Evolutionary conservation across 1,139 yeast species (phyloP), one percentile per base, ranked within the genome.

Genomic region (Eremothecium cymbalariae): DNA sequence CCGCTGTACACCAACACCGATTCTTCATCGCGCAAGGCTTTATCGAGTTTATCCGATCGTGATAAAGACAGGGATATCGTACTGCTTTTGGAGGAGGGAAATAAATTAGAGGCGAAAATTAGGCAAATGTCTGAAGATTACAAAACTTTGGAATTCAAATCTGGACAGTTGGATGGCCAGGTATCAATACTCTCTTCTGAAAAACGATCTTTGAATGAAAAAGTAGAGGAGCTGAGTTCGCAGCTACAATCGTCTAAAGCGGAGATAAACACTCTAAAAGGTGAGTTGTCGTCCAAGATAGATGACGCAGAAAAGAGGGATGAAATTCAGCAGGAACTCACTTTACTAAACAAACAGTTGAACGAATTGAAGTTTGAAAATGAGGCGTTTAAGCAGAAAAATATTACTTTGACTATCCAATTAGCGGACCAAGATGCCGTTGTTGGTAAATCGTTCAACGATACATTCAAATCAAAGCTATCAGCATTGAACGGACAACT

Each of bases 91-190:
- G 59, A 59, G 25, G 68, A 64, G 41, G 63, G 64, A 22, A 53
- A 60, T n/a, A 62, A 63, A 37, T 63, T 65, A 65, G 70, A 67
- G 41, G 36, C 47, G 13, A 55, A 54, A 31, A 63, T 65, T 18
- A 55, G 64, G 2, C 50, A 52, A n/a, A 48, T 65, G 24, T 63
- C 62, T 40, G 42, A 46, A 17, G 46, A 54, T 24, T 47, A 60
- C 31, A 32, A 46, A 1, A 22, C 44, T 12, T 36, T 55, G 18
- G 49, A 42, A 26, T 40, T 46, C 2, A 48, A 50, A 31, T 33
- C 48, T 18, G 51, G 46, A 8, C 48, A 46, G 26, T 42, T 39
- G 30, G 50, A 48, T 30, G 23, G 38, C 5, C 53, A 51, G 25
- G 34, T 39, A 8, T 25, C 27, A 8, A 45, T 48, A n/a, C 39